Base-by-base conservation (phyloP, 1,139 yeast genomes). In the Candida labiduridarum region DNA sequence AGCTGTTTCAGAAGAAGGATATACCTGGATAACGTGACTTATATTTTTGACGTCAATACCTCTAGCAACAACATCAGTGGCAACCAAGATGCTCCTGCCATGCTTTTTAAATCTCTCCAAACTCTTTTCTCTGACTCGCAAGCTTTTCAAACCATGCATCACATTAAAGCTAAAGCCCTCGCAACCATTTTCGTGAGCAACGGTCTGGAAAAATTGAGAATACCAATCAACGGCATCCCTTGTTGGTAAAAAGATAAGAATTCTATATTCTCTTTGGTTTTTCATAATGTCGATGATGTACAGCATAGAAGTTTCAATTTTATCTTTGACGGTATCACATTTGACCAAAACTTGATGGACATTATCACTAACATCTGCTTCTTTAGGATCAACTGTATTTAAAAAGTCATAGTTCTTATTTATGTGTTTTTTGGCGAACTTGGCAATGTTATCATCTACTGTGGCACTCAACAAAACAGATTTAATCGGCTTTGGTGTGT, bases 61-160 rank as follows among this genome's bases (percentile, higher is more conserved):
- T 72, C 98, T 84, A 2, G 98, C 97, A 56, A 94, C 96, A 49
- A 94, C 97, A 69, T 92, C 96, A 1, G 97, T 89, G 44, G 96
- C 87, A 46, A 92, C 80, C 50, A 92, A 75, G 41, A 92, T 63
- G 50, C 89, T 86, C 27, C 73, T 69, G 39, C 69, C 62, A 30
- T 76, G 62, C 42, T 62, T 66, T 63, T 87, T 79, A 75, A 87
- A 89, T 19, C 60, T 64, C 49, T 72, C 72, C 50, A 88, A 47
- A 12, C 53, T 52, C 9, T 19, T 42, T 12, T 48, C 43, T 48
- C 57, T 54, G 29, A 48, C 44, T 10, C 9, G 9, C 3, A 48
- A 84, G 25, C 82, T 68, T 52, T 76, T 69, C 61, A 84, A 86
- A 66, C 96, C 82, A 36, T 53, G 56, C 16, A 54, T 42, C 10